Base-by-base conservation (phyloP, 163 green algal species). In the Scenedesmus sp. region DNA sequence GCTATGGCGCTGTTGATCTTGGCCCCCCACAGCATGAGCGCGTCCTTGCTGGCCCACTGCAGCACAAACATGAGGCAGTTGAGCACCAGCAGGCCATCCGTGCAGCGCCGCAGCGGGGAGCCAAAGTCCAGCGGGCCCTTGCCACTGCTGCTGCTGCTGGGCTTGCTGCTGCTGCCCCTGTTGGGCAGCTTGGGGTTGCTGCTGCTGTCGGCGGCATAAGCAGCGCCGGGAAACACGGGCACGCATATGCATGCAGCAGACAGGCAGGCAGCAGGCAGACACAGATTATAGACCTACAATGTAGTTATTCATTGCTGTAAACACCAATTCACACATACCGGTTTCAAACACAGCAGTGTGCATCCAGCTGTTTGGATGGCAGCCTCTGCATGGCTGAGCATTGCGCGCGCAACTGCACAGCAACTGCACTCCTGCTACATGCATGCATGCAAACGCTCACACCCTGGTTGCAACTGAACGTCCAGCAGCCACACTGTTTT, bases 1-100 rank as follows among this genome's bases (percentile, higher is more conserved):
- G 92, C 52, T 64, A 99, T 98, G 15, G 96, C 85, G 8, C 85
- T 18, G 91, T 98, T 98, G 60, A 96, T 96, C 95, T 98, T 98
- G 56, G 93, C 90, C 12, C 96, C 96, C 95, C 92, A 96, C 4
- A 95, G 82, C 2, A 94, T 95, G 6, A 98, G 59, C 13, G 62
- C 12, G 60, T 96, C 93, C 26, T 94, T 91, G 10, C 87, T 93
- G 2, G 96, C 70, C 91, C 94, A 94, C 62, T 98, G 95, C 60
- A 93, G 66, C 1, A 92, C 76, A 23, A 95, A 97, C 12, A 94
- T 82, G 1, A 93, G 81, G 1, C 84, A 89, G 86, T 98, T 98
- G 4, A 96, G 59, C 0, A 95, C 66, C 46, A 98, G 84, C 52
- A 98, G 86, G 0, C 92, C 82, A 86, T 98, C 96, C 0, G 96